Base-by-base conservation (phyloP, 129 eudicot genomes). In the Silybum marianum region DNA sequence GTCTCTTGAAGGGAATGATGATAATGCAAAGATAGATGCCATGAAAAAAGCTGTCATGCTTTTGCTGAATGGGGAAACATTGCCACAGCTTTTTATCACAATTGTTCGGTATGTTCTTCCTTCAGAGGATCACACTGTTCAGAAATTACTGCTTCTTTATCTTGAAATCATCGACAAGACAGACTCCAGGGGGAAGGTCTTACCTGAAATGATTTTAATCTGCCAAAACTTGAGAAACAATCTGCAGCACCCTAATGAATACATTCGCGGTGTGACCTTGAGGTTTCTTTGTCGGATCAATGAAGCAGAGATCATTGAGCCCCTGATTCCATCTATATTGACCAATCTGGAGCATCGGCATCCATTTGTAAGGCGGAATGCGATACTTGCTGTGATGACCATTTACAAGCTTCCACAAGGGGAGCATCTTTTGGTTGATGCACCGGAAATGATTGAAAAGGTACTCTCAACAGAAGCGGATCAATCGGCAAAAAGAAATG, bases 391-490 rank as follows among this genome's bases (percentile, higher is more conserved):
- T 51, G 93, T 94, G 71, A 94, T 84, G 90, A 77, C 97, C 12
- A 91, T 94, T 69, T 94, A 87, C 90, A 94, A 94, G 89, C 95
- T 94, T 70, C 95, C 93, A 10, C 97, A 94, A 19, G 98, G 98
- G 14, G 95, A 94, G 78, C 90, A 91, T 82, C 97, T 94, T 19
- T 71, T 94, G 85, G 97, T 80, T 63, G 97, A 94, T 85, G 98
- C 97, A 1, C 97, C 98, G 0, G 98, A 94, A 82, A 87, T 90
- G 82, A 91, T 94, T 46, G 98, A 94, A 88, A 94, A 86, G 84
- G 84, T 88, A 38, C 91, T 94, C 63, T 32, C 87, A n/a, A 85
- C 93, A 6, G 98, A 94, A 83, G 95, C 89, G 72, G 98, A 94
- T 82, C 92, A 84, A 63, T 91, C 98, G 3, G 95, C 98, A 34